A percentile compares a stretch with the other conserved stretches of the same genome.
Conservation (phyloP, 306 rosid species). For the Sicyos edulis region DNA sequence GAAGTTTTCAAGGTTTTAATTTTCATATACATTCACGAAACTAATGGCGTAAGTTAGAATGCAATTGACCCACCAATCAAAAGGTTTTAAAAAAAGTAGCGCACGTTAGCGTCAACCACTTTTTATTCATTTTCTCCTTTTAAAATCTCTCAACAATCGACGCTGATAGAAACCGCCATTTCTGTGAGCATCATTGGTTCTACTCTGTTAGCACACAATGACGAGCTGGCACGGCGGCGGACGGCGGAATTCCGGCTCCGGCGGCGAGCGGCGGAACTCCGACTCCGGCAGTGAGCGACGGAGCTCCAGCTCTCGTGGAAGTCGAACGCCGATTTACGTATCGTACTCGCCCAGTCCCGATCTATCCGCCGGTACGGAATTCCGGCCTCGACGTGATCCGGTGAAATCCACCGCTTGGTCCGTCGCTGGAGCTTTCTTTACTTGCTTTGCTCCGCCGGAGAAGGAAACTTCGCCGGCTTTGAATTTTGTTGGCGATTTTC, state of each 20-base stretch:
- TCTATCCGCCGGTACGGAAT: slow-evolving; percentile 22
- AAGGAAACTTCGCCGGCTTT: slow-evolving; percentile 32
- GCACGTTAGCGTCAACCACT: neutral
- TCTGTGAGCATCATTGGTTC: neutral
- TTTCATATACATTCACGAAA: neutral
- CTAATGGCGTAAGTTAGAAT: neutral
- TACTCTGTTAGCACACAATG: slow-evolving; percentile 26
- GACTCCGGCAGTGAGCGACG: slow-evolving; percentile 34
- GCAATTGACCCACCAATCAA: neutral
- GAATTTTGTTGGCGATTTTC: slow-evolving; percentile 40
- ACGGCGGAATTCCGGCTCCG: slow-evolving; percentile 35
- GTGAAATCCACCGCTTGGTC: slow-evolving; percentile 47
- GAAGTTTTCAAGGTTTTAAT: no score
- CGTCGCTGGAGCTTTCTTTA: slow-evolving; percentile 43
- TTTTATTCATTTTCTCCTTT: neutral
- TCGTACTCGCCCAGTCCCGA: slow-evolving; percentile 35
- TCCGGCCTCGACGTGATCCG: slow-evolving; percentile 32
- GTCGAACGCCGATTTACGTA: slow-evolving; percentile 28
- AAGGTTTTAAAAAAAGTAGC: neutral
- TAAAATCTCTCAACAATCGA: slow-evolving; percentile 4
- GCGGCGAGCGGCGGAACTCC: slow-evolving; percentile 27
- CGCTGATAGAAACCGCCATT: slow-evolving; percentile 3
- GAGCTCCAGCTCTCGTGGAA: slow-evolving; percentile 30
- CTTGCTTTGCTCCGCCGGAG: slow-evolving; percentile 76
- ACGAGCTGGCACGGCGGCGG: slow-evolving; percentile 27